Evolutionary conservation across 352 stramenopile species (phyloP), one percentile per base, ranked within the genome.

Genomic region (Globisporangium canariense): DNA sequence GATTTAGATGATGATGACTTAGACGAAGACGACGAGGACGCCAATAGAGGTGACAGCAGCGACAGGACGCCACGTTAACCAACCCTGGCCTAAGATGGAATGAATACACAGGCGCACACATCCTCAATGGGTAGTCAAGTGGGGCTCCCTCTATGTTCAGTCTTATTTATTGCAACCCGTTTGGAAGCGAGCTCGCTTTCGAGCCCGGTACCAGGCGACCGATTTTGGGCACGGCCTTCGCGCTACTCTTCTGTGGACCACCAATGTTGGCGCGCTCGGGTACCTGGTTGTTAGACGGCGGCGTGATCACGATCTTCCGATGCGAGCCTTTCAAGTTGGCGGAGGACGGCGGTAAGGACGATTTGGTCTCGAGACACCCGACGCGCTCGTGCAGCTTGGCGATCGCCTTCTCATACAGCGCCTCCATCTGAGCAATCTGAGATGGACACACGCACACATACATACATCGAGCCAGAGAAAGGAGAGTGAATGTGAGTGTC

Each of bases 391-490:
- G 83, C 18, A 92, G 75, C 70, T 92, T 92, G 1, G 79, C 74
- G 32, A 92, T 89, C 0, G 81, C 83, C 25, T 78, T 70, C 68
- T 89, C 77, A 28, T 92, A 92, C 28, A 90, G 40, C n/a, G 58
- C 49, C 60, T 91, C 83, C 83, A 91, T 91, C 43, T 90, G 74
- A 53, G 79, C 78, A 52, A 90, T 84, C 80, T 91, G 5, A 49
- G 25, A 41, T 32, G 13, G 40, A 32, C 10, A 47, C 7, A 51
- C 6, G 36, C 7, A 22, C 13, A 18, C n/a, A 36, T 2, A 14
- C 28, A 30, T 28, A 2, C 16, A 32, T 25, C 22, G 22, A 25
- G 32, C 2, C 0, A 36, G 36, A 28, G 20, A 54, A 13, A 14
- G 40, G 22, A 47, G 32, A 7, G 25, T 55, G 57, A 54, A 28